Evolutionary conservation across 1,139 yeast species (phyloP).

Genomic region (Pneumocystis sp.): DNA sequence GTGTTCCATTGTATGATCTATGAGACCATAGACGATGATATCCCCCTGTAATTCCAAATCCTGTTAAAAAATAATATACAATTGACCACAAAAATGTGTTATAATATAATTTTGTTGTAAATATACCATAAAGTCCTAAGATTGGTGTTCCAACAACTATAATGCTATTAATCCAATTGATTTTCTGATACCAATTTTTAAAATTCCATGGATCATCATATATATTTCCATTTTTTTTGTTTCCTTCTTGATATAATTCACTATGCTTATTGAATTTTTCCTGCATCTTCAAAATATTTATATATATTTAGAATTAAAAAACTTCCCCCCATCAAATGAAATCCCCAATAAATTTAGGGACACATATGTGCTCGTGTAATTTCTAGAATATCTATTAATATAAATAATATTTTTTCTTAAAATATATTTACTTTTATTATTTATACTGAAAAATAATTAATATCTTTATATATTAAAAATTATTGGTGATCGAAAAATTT

Average conservation of each 20-base stretch:
- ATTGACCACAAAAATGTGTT: constrained; percentile 51
- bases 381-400: too few species aligned
- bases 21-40: constrained; percentile 84
- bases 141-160: constrained; percentile 61
- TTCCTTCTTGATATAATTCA: neutral
- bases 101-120: constrained; percentile 40
- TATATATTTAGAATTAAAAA: too few species aligned
- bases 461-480: too few species aligned
- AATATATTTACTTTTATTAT: too few species aligned
- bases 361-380: too few species aligned
- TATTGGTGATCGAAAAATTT: too few species aligned
- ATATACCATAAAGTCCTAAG: constrained; percentile 42
- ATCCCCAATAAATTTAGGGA: too few species aligned
- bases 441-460: too few species aligned
- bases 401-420: too few species aligned
- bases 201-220: constrained; percentile 85
- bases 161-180: constrained; percentile 86
- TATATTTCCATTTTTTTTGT: constrained; percentile 36
- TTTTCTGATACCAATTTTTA: constrained; percentile 68
- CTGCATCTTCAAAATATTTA: neutral
- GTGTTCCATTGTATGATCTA: constrained; percentile 63
- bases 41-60: constrained; percentile 91
- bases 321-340: too few species aligned
- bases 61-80: constrained; percentile 52
- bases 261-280: neutral